Evolutionary conservation across 768 basidiomycete species (phyloP), one percentile per base, ranked within the genome.

Genomic region (Tylopilus subfusipes): DNA sequence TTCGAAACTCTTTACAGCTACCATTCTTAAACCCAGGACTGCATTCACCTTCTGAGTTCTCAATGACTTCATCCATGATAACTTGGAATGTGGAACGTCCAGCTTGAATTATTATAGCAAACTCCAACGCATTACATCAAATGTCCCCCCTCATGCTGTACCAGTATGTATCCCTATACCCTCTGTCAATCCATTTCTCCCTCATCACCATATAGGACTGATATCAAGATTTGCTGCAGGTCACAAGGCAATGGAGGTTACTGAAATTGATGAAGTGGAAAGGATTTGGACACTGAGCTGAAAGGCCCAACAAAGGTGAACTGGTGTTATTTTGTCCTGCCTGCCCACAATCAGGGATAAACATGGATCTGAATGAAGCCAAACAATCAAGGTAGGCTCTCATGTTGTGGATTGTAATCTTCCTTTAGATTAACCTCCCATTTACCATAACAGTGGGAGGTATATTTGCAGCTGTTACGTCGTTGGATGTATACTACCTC

Each of bases 221-320:
- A 0, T 68, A 69, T 22, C 2, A 51, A 6, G 66, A 65, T 12
- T 33, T 68, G 1, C 40, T 63, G 0, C 25, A 62, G 12, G 30
- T 62, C 25, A 27, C 57, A 0, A 13, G 60, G 2, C 11, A 59
- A 19, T 69, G 67, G 67, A 0, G 43, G 0, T 18, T 61, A 6
- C 8, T 67, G 0, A 62, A 69, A 24, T 38, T 61, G 13, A 6
- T 55, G 0, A 71, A 68, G 47, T 63, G 62, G 58, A 38, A 42
- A 5, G 58, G 59, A 0, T 61, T 59, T 9, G 49, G 43, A 0
- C 51, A 63, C 4, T 27, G 25, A 27, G 25, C 16, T 2, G 5
- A 6, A 3, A 1, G 2, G 2, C 29, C n/a, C 0, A n/a, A 34
- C 1, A 6, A 19, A 1, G 38, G 39, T 0, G 33, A 56, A 1